Evolutionary conservation across 208 protist genomes (phyloP).

Genomic region (Leishmania turanica): DNA sequence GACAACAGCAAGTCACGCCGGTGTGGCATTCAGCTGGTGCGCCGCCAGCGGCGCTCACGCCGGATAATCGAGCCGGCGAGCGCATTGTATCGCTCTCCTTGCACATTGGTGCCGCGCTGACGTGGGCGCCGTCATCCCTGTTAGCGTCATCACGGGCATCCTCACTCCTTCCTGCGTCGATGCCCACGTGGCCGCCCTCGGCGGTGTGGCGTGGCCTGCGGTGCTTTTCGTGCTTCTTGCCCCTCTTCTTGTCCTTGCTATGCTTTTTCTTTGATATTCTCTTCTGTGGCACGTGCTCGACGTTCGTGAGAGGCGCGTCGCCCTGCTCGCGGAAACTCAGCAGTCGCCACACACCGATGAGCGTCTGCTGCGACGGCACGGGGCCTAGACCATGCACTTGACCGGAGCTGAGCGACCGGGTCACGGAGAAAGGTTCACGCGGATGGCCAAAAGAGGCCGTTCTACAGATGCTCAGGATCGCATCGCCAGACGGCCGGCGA

Average conservation of each 20-base stretch:
- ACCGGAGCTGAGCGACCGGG: constrained; percentile 11
- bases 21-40: background rate
- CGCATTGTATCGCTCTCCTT: background rate
- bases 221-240: constrained; percentile 25
- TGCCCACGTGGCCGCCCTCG: background rate
- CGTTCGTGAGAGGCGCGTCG: constrained; percentile 32
- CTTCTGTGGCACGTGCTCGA: constrained; percentile 23
- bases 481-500: constrained; percentile 4
- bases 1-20: background rate
- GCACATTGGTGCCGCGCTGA: constrained; percentile 9
- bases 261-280: constrained; percentile 18
- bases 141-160: background rate
- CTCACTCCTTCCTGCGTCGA: too few species aligned
- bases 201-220: constrained; percentile 7
- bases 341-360: constrained; percentile 24
- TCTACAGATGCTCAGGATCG: constrained; percentile 8
- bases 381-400: background rate
- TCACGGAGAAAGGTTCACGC: constrained; percentile 12
- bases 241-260: constrained; percentile 19
- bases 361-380: constrained; percentile 16
- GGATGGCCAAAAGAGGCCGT: background rate
- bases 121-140: background rate
- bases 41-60: background rate
- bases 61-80: background rate
- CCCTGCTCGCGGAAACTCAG: constrained; percentile 44